Base-by-base conservation (phyloP, 768 basidiomycete species). In the Erythrobasidium yunnanense region DNA sequence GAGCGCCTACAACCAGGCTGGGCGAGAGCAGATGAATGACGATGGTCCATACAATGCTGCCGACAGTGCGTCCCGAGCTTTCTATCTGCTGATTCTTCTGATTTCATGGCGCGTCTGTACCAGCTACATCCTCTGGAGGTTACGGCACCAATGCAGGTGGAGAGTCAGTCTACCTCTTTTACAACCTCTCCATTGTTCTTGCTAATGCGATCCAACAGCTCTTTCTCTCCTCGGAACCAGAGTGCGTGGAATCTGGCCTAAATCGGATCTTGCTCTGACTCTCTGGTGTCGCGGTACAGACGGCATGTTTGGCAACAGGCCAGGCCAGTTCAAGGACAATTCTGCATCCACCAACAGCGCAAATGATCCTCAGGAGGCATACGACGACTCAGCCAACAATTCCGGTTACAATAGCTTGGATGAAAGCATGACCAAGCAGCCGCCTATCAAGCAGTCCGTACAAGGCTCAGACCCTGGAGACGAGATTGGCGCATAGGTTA, bases 111-210 rank as follows among this genome's bases (percentile, higher is more conserved):
- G 8, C 25, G n/a, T n/a, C n/a, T n/a, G n/a, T n/a, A n/a, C n/a
- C 56, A 58, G 56, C 56, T 6, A 42, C 56, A 25, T 58, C 56
- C 17, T 58, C 56, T 6, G 56, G 56, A 3, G 56, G 56, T 18
- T 58, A 58, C 38, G 56, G 56, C 7, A 46, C 56, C 13, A 58
- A 58, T 33, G 33, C 56, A 25, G 33, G 5, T 4, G 56, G 56
- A 3, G 35, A 38, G 4, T 42, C 11, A 42, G 38, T 42, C 11
- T n/a, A 42, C n/a, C 38, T n/a, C 38, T n/a, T 42, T 11, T 42
- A n/a, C n/a, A 11, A n/a, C 11, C 38, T 11, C 11, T n/a, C n/a
- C 11, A 42, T 11, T 42, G 38, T n/a, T n/a, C 11, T 42, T 42
- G 38, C 38, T 42, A n/a, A 42, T 11, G 11, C 38, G 11, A 42